phyloP scores from a whole-genome alignment of 441 rosid genomes.

The Gossypium schwendimanii region DNA sequence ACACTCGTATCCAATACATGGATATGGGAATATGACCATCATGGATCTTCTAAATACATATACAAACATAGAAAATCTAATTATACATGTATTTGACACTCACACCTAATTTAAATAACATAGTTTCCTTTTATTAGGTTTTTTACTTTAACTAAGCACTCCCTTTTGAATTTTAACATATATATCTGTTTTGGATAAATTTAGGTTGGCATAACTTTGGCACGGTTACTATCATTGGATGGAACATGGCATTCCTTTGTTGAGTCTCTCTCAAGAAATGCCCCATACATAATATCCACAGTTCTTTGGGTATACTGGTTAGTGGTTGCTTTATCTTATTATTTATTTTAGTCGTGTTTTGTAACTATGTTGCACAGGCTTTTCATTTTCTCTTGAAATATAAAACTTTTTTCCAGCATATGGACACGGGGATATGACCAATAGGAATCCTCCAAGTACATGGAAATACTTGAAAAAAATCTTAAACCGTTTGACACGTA shows the following conservation, averaged over 20 bases:
- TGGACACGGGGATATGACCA: not conserved
- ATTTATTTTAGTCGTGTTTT: not conserved
- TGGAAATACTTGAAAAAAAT: not conserved
- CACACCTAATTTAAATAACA: not conserved
- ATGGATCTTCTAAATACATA: not conserved
- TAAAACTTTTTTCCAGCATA: not conserved
- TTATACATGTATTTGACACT: not conserved
- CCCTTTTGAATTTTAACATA: not conserved
- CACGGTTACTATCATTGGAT: conserved; percentile 63
- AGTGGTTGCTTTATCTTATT: conserved; percentile 21
- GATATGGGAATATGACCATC: not conserved
- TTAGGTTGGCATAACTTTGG: conserved; percentile 70
- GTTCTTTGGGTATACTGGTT: conserved; percentile 82
- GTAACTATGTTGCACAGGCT: not conserved
- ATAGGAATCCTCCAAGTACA: not conserved
- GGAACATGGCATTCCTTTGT: conserved; percentile 74
- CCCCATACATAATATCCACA: conserved; percentile 55
- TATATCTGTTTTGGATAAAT: conserved; percentile 7
- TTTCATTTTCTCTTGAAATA: not conserved
- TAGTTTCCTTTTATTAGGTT: not conserved
- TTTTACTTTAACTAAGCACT: not conserved
- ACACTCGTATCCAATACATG: not conserved
- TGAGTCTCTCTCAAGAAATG: conserved; percentile 58
- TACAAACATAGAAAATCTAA: not conserved
- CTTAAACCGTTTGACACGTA: not conserved